Evolutionary conservation across 1,139 yeast species (phyloP).

Genomic region (Zygosaccharomyces pseudobailii): DNA sequence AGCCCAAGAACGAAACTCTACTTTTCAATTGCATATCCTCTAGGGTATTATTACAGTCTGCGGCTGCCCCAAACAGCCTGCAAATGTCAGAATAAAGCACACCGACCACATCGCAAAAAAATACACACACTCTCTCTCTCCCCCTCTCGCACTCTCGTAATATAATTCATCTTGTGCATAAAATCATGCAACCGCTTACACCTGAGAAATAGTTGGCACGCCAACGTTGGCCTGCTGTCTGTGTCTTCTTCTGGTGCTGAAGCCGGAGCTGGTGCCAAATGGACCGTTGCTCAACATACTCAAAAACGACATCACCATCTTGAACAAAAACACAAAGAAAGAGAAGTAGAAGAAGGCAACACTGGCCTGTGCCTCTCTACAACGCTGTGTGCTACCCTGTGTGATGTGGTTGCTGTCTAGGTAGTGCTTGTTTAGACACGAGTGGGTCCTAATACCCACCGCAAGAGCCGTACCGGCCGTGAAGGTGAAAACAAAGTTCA

Average conservation of each 20-base stretch:
- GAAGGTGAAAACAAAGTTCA: conserved; percentile 86
- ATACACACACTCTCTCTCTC: neutral
- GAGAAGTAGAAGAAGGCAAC: conserved; percentile 88
- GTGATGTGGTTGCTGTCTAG: conserved; percentile 59
- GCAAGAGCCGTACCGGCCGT: conserved; percentile 94
- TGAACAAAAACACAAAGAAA: conserved; percentile 67
- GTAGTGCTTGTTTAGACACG: conserved; percentile 69
- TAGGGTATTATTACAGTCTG: neutral
- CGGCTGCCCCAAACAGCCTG: neutral
- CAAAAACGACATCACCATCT: conserved; percentile 57
- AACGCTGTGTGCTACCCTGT: conserved; percentile 75
- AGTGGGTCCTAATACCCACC: conserved; percentile 79
- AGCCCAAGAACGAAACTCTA: neutral
- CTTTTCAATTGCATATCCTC: neutral
- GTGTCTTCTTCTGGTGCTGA: conserved; percentile 36
- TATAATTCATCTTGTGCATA: neutral
- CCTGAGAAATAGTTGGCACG: conserved; percentile 85
- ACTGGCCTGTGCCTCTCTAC: conserved; percentile 93
- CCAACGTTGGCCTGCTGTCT: conserved; percentile 64
- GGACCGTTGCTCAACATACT: conserved; percentile 67
- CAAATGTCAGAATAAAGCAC: neutral
- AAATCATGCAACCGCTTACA: conserved; percentile 37
- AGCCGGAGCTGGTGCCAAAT: conserved; percentile 45
- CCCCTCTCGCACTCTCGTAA: neutral
- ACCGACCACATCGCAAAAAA: neutral